A percentile compares a stretch with the other conserved stretches of the same genome.
These are phyloP conservation scores for Scopulariopsis brevicaulis DNA, from an alignment of 2,329 filamentous ascomycete species.

Conservation along the genomic window DNA sequence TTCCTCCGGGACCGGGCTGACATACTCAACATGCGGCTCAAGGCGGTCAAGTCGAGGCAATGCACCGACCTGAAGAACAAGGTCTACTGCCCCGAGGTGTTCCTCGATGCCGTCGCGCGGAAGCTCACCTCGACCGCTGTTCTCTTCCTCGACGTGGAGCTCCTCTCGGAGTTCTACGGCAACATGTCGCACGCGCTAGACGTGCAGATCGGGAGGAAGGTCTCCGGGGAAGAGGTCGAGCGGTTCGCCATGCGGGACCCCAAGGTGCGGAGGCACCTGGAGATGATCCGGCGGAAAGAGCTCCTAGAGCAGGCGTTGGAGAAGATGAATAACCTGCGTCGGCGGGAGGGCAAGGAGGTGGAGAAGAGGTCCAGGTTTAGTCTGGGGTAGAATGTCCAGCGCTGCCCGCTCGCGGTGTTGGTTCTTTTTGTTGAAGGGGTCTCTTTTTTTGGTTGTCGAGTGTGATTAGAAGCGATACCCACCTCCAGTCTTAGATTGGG, in stretches of 20 bases:
- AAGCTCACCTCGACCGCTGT: constrained; percentile 93
- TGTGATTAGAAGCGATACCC: constrained; percentile 3
- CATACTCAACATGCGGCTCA: constrained; percentile 79
- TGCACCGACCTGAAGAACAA: constrained; percentile 79
- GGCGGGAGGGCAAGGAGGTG: constrained; percentile 47
- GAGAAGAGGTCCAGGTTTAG: constrained; percentile 6
- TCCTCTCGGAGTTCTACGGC: constrained; percentile 95
- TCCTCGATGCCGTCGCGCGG: constrained; percentile 92
- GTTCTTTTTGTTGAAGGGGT: not conserved
- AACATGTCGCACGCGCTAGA: constrained; percentile 93
- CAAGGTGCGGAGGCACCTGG: constrained; percentile 77
- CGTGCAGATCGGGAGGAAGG: constrained; percentile 67
- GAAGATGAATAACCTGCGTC: constrained; percentile 87
- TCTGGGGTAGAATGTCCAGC: constrained; percentile 1
- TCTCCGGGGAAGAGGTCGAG: constrained; percentile 72
- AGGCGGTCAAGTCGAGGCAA: constrained; percentile 83
- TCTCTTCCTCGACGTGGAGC: constrained; percentile 92
- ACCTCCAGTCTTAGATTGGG: constrained; percentile 1
- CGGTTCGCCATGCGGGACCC: constrained; percentile 88
- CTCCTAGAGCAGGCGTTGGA: constrained; percentile 83
- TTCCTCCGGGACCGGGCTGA: constrained; percentile 89
- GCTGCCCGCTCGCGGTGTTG: not conserved
- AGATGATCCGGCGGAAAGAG: constrained; percentile 86
- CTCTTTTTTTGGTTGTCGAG: not conserved
- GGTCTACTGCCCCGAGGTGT: constrained; percentile 93